Evolutionary conservation across 257 asterid genomes (phyloP), one percentile per base, ranked within the genome.

Genomic region (Schizonepeta tenuifolia): DNA sequence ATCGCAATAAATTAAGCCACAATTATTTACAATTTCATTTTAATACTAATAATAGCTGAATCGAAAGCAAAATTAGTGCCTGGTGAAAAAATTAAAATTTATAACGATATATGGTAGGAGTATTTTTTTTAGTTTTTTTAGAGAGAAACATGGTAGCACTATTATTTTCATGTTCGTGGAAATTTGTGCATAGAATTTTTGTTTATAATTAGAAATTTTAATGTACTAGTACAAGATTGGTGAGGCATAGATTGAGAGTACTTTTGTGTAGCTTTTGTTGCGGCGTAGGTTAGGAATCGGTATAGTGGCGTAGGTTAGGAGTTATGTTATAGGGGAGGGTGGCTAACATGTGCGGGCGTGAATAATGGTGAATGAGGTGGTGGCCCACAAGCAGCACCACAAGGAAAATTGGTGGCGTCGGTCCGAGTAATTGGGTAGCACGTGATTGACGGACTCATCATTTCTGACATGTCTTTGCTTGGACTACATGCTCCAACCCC

Each of bases 381-480:
- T 20, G 76, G 67, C 70, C 74, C 78, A 57, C 46, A 64, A 14
- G 24, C 17, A 24, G 26, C 26, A 24, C 26, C 26, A 22, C 65
- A 43, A 38, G 17, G 73, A 65, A 61, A 43, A 1, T 61, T 74
- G 65, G 78, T 63, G 78, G 76, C 44, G n/a, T 36, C n/a, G n/a
- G n/a, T n/a, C 74, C 80, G 40, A 69, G 58, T 62, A 51, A 75
- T 67, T 64, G 79, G 21, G n/a, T 17, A 44, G 82, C 94, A 84
- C 85, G 88, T 86, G 91, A 77, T 73, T n/a, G 85, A 77, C 75
- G 72, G 75, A 41, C 79, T 24, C 65, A 67, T 26, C 59, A 55
- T 69, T 21, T 57, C 80, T 69, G 70, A 44, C 63, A 74, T 46
- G 40, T 62, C 58, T 26, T 26, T 31, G 7, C 36, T 5, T 31